phyloP scores from a whole-genome alignment of 2,329 filamentous ascomycete species.

The Penicillium olsonii region DNA sequence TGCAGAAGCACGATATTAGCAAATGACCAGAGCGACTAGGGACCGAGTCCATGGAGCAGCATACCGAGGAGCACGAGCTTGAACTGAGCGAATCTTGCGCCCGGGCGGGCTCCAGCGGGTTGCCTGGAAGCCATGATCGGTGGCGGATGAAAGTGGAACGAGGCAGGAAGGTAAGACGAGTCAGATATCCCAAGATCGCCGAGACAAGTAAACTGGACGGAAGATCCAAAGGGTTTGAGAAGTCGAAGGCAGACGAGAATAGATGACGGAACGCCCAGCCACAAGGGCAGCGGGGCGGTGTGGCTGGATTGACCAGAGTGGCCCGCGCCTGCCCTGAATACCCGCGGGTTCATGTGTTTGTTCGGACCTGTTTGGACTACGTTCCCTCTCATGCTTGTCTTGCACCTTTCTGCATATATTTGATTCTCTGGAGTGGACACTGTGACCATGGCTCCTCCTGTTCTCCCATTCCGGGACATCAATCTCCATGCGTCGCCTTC shows the following conservation, averaged over 20 bases:
- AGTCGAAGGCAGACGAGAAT: slow-evolving; percentile 25
- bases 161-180: slow-evolving; percentile 4
- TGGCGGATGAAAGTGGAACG: slow-evolving; percentile 6
- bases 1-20: slow-evolving; percentile 44
- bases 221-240: slow-evolving; percentile 16
- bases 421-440: slow-evolving; percentile 39
- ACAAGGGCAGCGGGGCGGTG: slow-evolving; percentile 30
- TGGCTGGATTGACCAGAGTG: slow-evolving; percentile 22
- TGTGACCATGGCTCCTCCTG: slow-evolving; percentile 35
- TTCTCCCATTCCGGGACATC: slow-evolving; percentile 86
- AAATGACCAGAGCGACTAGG: not conserved
- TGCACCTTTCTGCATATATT: no score
- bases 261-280: slow-evolving; percentile 41
- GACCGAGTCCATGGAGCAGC: slow-evolving; percentile 32
- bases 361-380: slow-evolving; percentile 1
- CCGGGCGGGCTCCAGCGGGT: slow-evolving; percentile 67
- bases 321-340: slow-evolving; percentile 14
- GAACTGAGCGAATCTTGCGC: slow-evolving; percentile 93
- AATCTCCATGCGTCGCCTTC: slow-evolving; percentile 91
- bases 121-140: slow-evolving; percentile 77
- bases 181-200: slow-evolving; percentile 3
- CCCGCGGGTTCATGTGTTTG: slow-evolving; percentile 24
- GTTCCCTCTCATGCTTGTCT: slow-evolving; percentile 11
- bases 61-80: slow-evolving; percentile 95
- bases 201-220: slow-evolving; percentile 7